phyloP scores from a whole-genome alignment of 345 rosid species.

The Rhizophora mangle region DNA sequence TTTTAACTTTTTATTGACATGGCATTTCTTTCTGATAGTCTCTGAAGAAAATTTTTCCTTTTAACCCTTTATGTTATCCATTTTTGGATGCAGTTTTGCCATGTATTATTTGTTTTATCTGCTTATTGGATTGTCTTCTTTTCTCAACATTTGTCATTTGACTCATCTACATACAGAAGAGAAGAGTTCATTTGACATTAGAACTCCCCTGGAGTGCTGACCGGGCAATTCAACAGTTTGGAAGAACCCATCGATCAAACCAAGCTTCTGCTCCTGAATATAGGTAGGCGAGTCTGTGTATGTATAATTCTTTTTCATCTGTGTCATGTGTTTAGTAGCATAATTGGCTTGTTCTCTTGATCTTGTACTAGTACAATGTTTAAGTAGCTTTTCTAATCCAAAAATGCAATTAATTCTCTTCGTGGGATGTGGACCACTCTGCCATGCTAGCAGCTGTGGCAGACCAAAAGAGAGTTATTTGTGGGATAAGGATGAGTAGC shows the following conservation, averaged over 20 bases:
- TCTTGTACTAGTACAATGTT: neutral
- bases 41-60: neutral
- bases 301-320: neutral
- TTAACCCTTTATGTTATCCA: neutral
- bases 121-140: neutral
- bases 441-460: too few species aligned
- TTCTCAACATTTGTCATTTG: constrained; percentile 7
- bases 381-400: neutral
- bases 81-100: constrained; percentile 1
- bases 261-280: constrained; percentile 99
- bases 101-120: neutral
- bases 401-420: neutral
- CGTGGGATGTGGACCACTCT: neutral
- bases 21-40: neutral
- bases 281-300: constrained; percentile 45
- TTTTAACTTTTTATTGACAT: neutral
- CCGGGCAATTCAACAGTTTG: constrained; percentile 98
- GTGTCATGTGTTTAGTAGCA: neutral
- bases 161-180: constrained; percentile 48
- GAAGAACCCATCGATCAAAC: constrained; percentile 97
- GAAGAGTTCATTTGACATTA: constrained; percentile 93
- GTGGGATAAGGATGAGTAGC: too few species aligned
- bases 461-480: too few species aligned
- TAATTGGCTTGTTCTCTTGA: neutral
- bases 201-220: constrained; percentile 99